Evolutionary conservation across 2,329 filamentous ascomycete genomes (phyloP).

Genomic region (Blastomyces gilchristii): DNA sequence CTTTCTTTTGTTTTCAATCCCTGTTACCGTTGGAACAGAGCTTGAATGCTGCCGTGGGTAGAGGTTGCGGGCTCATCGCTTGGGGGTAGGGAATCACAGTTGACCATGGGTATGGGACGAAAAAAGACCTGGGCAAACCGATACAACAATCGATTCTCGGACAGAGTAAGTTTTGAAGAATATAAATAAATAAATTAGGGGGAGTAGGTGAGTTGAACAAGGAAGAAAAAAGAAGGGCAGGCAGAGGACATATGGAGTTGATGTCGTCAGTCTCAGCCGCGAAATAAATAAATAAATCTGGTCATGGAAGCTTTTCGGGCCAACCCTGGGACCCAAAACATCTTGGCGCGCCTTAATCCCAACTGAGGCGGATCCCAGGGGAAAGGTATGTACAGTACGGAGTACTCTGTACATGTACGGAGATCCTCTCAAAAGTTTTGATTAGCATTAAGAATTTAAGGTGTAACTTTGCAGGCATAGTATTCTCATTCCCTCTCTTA

Average conservation of each 20-base stretch:
- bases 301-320: background rate
- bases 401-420: too few species aligned
- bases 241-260: background rate
- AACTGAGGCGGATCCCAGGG: background rate
- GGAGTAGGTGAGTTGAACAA: background rate
- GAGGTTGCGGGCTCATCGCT: background rate
- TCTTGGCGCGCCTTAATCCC: background rate
- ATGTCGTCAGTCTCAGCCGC: background rate
- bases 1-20: background rate
- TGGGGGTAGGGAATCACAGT: background rate
- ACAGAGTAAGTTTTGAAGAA: background rate
- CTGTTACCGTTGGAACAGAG: background rate
- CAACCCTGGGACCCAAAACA: background rate
- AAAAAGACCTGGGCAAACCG: background rate
- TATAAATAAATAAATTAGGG: background rate
- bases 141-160: background rate
- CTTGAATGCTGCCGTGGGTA: background rate
- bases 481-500: too few species aligned
- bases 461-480: too few species aligned
- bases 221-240: background rate
- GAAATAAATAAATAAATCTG: background rate
- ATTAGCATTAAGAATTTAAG: too few species aligned
- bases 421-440: too few species aligned
- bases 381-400: too few species aligned
- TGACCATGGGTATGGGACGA: slow-evolving; percentile 1